Base-by-base conservation (phyloP, 805 yeast species). In the Blastobotrys attinorum region DNA sequence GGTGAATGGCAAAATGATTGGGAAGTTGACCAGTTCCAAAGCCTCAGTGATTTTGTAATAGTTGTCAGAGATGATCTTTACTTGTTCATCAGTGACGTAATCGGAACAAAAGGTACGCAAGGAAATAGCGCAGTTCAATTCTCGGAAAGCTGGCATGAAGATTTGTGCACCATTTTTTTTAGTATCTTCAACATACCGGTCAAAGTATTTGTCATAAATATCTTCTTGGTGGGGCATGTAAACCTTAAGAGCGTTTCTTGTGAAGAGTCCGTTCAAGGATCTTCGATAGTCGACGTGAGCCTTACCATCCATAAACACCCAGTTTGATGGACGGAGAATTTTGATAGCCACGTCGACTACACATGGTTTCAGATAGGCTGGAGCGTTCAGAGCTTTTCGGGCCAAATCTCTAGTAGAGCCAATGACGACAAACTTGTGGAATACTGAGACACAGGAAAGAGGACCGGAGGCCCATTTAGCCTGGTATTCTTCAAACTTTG, bases 281-380 rank as follows among this genome's bases (percentile, higher is more conserved):
- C 79, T 80, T 67, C 98, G 81, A 68, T 90, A 92, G 65, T 92
- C 98, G 46, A 80, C 78, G 58, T 92, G 98, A 27, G 81, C 94
- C 67, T 88, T 88, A 55, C 98, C 98, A 60, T 92, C 98, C 58
- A 88, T 67, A 64, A 92, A 92, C 31, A 92, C 98, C 98, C 98
- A 92, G 71, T 90, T 92, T 37, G 90, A 73, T 38, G 97, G 97
- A 66, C 97, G 79, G 58, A 92, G 71, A 53, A 92, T 86, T 67
- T 92, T 92, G 50, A 81, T 73, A 17, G 98, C 98, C 43, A 88
- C 97, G 62, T 92, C 98, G 51, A 92, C 98, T 48, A 92, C 96
- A 69, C 98, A 92, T 4, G 98, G 98, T 65, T 88, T 88, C 49
- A 88, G 97, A 59, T 74, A 92, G 39, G 77, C 73, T 32, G 96